These are phyloP conservation scores for Kentomonas sorsogonicus DNA, from an alignment of 208 protist genomes.

Conservation along the genomic window DNA sequence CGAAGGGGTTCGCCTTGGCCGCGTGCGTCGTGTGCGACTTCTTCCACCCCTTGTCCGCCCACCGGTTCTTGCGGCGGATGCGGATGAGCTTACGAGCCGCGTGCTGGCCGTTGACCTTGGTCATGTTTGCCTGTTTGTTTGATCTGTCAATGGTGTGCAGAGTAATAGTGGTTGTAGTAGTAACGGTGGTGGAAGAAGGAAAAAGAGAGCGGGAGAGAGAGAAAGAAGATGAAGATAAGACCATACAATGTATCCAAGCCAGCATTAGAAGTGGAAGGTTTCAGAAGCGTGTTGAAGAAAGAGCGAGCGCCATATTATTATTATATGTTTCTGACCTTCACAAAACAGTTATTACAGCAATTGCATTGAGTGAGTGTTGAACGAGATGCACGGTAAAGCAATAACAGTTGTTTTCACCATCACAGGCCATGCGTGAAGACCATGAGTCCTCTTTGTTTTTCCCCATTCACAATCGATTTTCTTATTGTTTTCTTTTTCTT, in stretches of 20 bases:
- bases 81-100: slow-evolving; percentile 96
- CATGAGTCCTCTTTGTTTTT: too few relatives aligned
- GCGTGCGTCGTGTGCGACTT: slow-evolving; percentile 94
- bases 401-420: too few relatives aligned
- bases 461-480: too few relatives aligned
- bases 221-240: not conserved
- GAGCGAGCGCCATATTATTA: too few relatives aligned
- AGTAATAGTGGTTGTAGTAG: not conserved
- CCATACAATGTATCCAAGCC: not conserved
- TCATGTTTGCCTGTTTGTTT: slow-evolving; percentile 34
- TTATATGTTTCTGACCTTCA: too few relatives aligned
- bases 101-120: slow-evolving; percentile 97
- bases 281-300: too few relatives aligned
- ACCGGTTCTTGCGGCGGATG: slow-evolving; percentile 92
- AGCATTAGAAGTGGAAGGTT: too few relatives aligned
- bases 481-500: slow-evolving; percentile 1
- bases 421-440: too few relatives aligned
- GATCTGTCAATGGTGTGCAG: not conserved
- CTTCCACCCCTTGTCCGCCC: slow-evolving; percentile 98
- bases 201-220: slow-evolving; percentile 6
- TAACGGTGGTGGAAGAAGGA: not conserved
- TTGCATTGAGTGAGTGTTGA: too few relatives aligned
- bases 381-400: too few relatives aligned
- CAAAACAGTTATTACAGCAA: too few relatives aligned
- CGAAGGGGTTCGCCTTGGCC: slow-evolving; percentile 97